phyloP scores from a whole-genome alignment of 257 asterid genomes.

The Mitragyna speciosa region DNA sequence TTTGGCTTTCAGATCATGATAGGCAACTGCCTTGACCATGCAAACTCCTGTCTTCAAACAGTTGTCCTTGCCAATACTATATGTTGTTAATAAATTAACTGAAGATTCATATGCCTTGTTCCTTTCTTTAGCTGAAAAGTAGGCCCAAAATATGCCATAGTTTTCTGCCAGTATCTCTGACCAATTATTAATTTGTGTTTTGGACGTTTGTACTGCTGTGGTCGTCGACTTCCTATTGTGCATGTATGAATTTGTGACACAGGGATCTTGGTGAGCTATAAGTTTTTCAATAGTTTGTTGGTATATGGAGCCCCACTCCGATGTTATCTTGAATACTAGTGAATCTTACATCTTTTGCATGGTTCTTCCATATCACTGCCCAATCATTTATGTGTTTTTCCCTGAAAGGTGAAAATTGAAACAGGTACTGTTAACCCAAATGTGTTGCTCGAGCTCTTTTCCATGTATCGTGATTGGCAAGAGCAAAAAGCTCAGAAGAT shows the following conservation, averaged over 20 bases:
- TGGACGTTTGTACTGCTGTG: too few species aligned
- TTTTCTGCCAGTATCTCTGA: too few species aligned
- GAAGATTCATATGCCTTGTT: too few species aligned
- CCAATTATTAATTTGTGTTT: too few species aligned
- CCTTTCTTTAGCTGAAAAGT: too few species aligned
- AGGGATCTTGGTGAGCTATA: neutral
- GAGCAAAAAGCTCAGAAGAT: conserved; percentile 65
- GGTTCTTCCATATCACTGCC: neutral
- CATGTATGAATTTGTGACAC: neutral
- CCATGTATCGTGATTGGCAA: conserved; percentile 81
- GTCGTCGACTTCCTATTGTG: too few species aligned
- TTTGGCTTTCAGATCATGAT: neutral
- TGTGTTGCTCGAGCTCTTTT: conserved; percentile 84
- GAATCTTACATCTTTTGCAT: neutral
- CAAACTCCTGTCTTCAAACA: too few species aligned
- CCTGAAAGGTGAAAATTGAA: conserved; percentile 25
- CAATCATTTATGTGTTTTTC: conserved; percentile 3
- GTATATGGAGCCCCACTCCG: neutral
- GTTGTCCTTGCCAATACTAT: too few species aligned
- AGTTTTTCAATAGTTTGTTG: neutral
- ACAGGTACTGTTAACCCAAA: conserved; percentile 76
- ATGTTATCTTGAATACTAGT: too few species aligned
- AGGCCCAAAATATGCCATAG: too few species aligned
- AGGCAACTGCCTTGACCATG: neutral
- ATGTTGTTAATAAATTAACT: too few species aligned